These are phyloP conservation scores for Talaromyces ruber DNA, from an alignment of 495 filamentous ascomycete species.

Conservation along the genomic window DNA sequence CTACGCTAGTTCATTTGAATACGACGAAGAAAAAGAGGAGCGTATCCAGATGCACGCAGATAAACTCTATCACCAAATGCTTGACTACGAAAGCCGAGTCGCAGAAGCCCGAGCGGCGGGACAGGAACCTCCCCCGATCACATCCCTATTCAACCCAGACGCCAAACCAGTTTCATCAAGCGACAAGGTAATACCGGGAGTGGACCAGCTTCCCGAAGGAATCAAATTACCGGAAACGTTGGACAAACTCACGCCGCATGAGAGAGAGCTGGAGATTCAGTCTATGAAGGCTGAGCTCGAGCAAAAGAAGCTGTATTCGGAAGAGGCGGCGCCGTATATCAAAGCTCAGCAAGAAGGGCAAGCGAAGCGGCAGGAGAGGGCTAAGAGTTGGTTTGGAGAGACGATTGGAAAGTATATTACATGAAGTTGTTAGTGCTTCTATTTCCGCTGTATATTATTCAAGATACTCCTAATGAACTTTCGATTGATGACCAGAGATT, in stretches of 20 bases:
- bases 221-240: slow-evolving; percentile 43
- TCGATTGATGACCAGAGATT: not conserved
- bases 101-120: slow-evolving; percentile 60
- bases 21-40: slow-evolving; percentile 65
- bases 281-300: slow-evolving; percentile 52
- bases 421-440: slow-evolving; percentile 8
- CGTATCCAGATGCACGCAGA: slow-evolving; percentile 94
- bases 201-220: slow-evolving; percentile 23
- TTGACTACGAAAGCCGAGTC: slow-evolving; percentile 63
- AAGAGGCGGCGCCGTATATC: slow-evolving; percentile 44
- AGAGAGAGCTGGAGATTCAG: slow-evolving; percentile 58
- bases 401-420: slow-evolving; percentile 38
- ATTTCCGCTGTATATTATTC: not conserved
- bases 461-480: not conserved
- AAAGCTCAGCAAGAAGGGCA: slow-evolving; percentile 49
- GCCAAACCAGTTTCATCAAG: slow-evolving; percentile 8
- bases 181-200: slow-evolving; percentile 18
- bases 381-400: slow-evolving; percentile 45
- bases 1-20: slow-evolving; percentile 62
- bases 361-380: slow-evolving; percentile 49
- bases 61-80: slow-evolving; percentile 75
- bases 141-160: slow-evolving; percentile 31
- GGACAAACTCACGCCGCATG: slow-evolving; percentile 50
- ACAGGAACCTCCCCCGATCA: slow-evolving; percentile 25
- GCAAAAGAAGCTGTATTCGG: slow-evolving; percentile 45